Percentiles rank a stretch among this genome's conserved stretches.
These are phyloP conservation scores for Moringa oleifera DNA, from an alignment of 345 rosid species.

Conservation along the genomic window DNA sequence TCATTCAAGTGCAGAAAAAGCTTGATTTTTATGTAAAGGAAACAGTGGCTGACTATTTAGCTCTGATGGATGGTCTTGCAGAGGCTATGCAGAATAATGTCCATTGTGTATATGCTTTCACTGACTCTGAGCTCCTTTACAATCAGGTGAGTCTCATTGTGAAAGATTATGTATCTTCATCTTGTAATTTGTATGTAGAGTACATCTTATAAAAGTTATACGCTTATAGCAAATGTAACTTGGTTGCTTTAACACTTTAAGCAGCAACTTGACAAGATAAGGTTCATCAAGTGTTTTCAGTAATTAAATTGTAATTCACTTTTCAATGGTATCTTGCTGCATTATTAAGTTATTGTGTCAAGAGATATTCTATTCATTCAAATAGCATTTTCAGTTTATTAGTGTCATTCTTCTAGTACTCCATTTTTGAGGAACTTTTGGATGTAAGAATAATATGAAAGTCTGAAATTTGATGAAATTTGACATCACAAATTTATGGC, in stretches of 20 bases:
- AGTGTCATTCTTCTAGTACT: too few species aligned
- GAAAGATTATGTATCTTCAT: background rate
- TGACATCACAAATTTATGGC: too few species aligned
- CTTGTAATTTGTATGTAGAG: background rate
- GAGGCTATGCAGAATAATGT: constrained; percentile 61
- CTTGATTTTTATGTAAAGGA: constrained; percentile 79
- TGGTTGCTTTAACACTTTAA: background rate
- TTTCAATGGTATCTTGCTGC: too few species aligned
- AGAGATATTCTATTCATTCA: too few species aligned
- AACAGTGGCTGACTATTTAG: constrained; percentile 79
- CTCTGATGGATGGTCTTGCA: constrained; percentile 77
- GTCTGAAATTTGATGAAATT: too few species aligned
- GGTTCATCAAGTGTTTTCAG: too few species aligned
- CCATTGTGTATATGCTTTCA: constrained; percentile 58
- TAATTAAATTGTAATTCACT: too few species aligned
- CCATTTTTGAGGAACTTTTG: too few species aligned
- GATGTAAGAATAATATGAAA: background rate
- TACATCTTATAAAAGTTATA: too few species aligned
- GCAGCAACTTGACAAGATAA: background rate
- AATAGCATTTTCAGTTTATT: too few species aligned
- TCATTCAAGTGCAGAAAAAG: constrained; percentile 84
- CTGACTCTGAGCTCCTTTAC: constrained; percentile 60
- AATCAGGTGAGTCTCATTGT: constrained; percentile 51
- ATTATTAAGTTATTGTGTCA: too few species aligned
- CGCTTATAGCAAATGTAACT: background rate